Evolutionary conservation across 139 green algal genomes (phyloP), one percentile per base, ranked within the genome.

Genomic region (Micromonas pusilla): DNA sequence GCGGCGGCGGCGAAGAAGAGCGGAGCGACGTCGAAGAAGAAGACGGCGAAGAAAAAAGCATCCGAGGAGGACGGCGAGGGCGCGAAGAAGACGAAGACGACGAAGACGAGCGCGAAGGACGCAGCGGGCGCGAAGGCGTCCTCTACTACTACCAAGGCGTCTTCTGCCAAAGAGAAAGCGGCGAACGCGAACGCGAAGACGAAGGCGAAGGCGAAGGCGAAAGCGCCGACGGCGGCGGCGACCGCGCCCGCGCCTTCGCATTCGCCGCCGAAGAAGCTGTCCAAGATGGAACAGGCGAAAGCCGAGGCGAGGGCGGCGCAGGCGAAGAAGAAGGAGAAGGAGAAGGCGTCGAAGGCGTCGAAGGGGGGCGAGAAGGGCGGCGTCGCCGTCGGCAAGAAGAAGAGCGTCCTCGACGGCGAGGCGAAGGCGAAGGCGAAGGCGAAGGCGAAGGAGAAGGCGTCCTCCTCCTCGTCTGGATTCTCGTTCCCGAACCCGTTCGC

Each of bases 381-480:
- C 23, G 37, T 31, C 26, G 68, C 52, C 23, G 16, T 62, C 2
- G 19, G 68, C 1, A 75, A 75, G 5, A 19, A 62, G 36, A 75
- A 75, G 30, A 39, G 34, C 19, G 68, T n/a, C n/a, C n/a, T n/a
- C 45, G 45, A 57, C 45, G 45, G 45, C 45, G 45, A 75, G 68
- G 36, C 9, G 36, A n/a, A 75, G 33, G 38, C 36, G 68, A 23
- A 9, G 45, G 45, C 45, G 45, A 57, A 57, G 45, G 45, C 45
- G 9, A 9, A 9, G 45, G 9, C 45, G 9, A 16, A 57, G 16
- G 16, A 57, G 45, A 57, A 57, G 45, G 45, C 45, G 45, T n/a
- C n/a, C n/a, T n/a, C n/a, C n/a, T n/a, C n/a, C n/a, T n/a, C n/a
- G n/a, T n/a, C n/a, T n/a, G n/a, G n/a, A n/a, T n/a, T n/a, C n/a